These are phyloP conservation scores for Bertia moriformis DNA, from an alignment of 2,329 filamentous ascomycete species.

Conservation along the genomic window DNA sequence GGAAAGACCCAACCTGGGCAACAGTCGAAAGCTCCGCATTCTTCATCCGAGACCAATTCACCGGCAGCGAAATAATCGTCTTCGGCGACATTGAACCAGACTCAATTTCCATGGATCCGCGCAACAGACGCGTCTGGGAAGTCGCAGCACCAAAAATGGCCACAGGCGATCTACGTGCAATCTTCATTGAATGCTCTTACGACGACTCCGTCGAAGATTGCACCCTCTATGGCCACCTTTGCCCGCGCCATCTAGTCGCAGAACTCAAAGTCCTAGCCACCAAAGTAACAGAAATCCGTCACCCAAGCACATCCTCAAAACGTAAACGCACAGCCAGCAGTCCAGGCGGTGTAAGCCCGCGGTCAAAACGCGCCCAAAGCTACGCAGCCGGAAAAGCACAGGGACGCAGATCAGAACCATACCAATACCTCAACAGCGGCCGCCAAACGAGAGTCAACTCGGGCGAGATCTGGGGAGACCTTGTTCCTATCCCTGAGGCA, in stretches of 20 bases:
- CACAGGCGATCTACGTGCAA: constrained; percentile 33
- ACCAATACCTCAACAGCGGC: too few species aligned
- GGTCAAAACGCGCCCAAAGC: constrained; percentile 17
- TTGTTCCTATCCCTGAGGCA: neutral
- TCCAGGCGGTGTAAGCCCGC: neutral
- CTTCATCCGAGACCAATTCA: constrained; percentile 40
- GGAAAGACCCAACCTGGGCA: constrained; percentile 5
- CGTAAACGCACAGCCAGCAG: neutral
- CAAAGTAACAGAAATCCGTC: constrained; percentile 28
- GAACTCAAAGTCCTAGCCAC: constrained; percentile 38
- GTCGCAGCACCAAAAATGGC: constrained; percentile 46
- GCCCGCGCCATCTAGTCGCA: constrained; percentile 42
- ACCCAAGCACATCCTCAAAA: constrained; percentile 9
- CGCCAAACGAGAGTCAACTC: neutral
- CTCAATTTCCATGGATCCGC: constrained; percentile 37
- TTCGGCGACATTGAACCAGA: constrained; percentile 56
- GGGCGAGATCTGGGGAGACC: neutral
- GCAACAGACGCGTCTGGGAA: constrained; percentile 42
- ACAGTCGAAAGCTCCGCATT: constrained; percentile 41
- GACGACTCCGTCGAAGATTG: constrained; percentile 40
- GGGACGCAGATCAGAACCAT: neutral
- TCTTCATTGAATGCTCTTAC: constrained; percentile 55
- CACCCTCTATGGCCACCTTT: constrained; percentile 46
- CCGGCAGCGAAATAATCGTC: constrained; percentile 41
- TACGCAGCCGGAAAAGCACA: neutral